Evolutionary conservation across 225 moss, liverwort and hornwort genomes (phyloP).

Genomic region (Thuidium tamariscinum): DNA sequence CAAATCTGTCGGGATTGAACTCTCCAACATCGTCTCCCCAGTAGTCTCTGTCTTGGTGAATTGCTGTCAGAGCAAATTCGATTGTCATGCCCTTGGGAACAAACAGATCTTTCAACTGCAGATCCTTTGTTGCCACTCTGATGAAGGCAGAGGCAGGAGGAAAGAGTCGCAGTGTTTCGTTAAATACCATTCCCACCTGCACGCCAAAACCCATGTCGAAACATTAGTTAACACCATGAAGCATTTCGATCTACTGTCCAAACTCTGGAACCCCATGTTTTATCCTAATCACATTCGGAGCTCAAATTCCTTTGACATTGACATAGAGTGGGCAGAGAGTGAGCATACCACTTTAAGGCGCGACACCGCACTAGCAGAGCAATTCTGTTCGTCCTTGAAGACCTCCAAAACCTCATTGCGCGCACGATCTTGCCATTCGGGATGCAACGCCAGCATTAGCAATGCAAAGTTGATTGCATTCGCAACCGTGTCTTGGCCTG

Average conservation of each 20-base stretch:
- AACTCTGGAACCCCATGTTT: not conserved
- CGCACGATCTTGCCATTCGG: not conserved
- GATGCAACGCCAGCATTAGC: not conserved
- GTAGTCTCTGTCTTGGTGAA: not conserved
- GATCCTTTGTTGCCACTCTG: not conserved
- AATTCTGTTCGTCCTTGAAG: not conserved
- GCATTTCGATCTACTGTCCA: not conserved
- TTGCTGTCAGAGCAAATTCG: not conserved
- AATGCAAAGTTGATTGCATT: not conserved
- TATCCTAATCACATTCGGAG: not conserved
- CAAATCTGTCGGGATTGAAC: not conserved
- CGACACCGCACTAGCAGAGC: not conserved
- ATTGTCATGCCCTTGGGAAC: not conserved
- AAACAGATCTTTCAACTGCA: not conserved
- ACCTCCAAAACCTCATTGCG: not conserved
- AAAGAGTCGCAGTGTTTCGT: not conserved
- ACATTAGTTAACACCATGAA: not conserved
- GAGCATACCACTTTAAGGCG: not conserved
- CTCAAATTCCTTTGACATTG: not conserved
- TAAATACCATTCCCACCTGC: not conserved
- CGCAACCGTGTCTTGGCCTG: not conserved
- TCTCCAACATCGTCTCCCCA: not conserved
- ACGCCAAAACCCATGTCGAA: not conserved
- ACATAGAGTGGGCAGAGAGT: not conserved
- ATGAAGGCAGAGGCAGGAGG: not conserved